Base-by-base conservation (phyloP, 768 basidiomycete species). In the Tricholomella constricta region DNA sequence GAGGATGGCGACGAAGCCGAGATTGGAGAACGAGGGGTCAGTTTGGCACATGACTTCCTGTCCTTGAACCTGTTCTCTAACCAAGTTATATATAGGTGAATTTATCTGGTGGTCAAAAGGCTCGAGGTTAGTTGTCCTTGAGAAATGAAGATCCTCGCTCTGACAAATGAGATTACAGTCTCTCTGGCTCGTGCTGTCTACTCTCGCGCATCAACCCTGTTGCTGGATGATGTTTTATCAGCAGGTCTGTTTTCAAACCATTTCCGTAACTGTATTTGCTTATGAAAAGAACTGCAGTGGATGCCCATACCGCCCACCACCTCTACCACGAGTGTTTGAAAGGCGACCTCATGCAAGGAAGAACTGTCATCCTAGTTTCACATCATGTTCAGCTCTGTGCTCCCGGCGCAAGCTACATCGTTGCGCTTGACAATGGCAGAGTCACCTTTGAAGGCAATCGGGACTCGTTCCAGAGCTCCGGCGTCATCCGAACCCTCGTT, bases 371-470 rank as follows among this genome's bases (percentile, higher is more conserved):
- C 54, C 79, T 99, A 12, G 96, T 98, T 45, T 97, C 95, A 2
- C 96, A 99, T 64, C 94, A 96, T 63, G 89, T 97, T 29, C 89
- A 94, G 63, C 78, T 98, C 4, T 94, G 91, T 62, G 79, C 84
- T 2, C 83, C 90, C 1, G 88, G 83, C 26, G 92, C 95, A 2
- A 74, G 71, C 22, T 94, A 92, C 67, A 78, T 98, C 58, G 89
- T 96, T 34, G 85, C 88, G 12, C 76, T 94, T 25, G 90, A 93
- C 61, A 86, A 89, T 62, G 91, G 91, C 26, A 81, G 83, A n/a
- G 79, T 94, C 12, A 72, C 80, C 41, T 96, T 86, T 69, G 77
- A 84, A 52, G 94, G 94, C 27, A 76, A 76, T 55, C 71, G 75
- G 29, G 79, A 85, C 6, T 76, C 70, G 2, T 94, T 95, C 73